Conservation (phyloP, 148 eudicot genomes). For the Tetragonia tetragonoides region DNA sequence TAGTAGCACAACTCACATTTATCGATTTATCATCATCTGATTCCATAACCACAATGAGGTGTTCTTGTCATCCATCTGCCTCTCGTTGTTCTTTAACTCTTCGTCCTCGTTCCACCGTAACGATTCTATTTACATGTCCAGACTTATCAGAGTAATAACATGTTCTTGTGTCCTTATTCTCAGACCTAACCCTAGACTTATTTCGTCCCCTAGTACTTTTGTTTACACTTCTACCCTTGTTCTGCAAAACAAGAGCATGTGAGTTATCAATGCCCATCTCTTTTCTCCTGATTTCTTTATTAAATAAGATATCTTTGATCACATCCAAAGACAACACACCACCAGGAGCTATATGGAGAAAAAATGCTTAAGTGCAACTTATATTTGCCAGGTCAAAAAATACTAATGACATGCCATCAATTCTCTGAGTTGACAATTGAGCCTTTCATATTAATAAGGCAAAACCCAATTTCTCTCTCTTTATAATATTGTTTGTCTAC, state of each 20-base stretch:
- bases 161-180: not conserved
- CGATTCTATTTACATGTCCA: not conserved
- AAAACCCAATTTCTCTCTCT: too few species aligned
- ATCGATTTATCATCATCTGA: not conserved
- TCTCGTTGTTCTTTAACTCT: not conserved
- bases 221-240: not conserved
- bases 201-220: not conserved
- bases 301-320: not conserved
- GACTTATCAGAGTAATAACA: not conserved
- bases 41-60: not conserved
- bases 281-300: not conserved
- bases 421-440: too few species aligned
- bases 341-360: not conserved
- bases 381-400: too few species aligned
- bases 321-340: not conserved
- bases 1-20: not conserved
- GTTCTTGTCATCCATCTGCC: not conserved
- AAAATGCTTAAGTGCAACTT: too few species aligned
- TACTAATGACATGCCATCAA: too few species aligned
- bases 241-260: not conserved
- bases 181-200: not conserved
- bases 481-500: too few species aligned
- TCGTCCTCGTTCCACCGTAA: not conserved
- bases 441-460: too few species aligned
- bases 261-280: not conserved